A percentile compares a stretch with the other conserved stretches of the same genome.
These are phyloP conservation scores for Lactarius vividus DNA, from an alignment of 768 basidiomycete genomes.

Conservation along the genomic window DNA sequence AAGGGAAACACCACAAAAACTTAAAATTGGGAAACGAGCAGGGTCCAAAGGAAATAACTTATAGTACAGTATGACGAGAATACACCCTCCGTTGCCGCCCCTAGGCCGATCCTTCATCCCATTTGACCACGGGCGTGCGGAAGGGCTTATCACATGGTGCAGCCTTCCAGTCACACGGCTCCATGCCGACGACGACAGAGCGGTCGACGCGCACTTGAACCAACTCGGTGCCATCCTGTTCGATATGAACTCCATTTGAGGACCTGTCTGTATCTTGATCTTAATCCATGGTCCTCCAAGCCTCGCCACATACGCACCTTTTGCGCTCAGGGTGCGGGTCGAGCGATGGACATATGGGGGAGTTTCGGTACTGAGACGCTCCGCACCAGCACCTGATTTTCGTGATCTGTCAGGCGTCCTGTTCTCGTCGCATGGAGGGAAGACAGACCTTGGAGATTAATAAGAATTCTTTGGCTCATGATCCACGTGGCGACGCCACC, in stretches of 20 bases:
- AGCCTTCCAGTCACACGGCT: background rate
- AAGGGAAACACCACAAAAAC: too few relatives aligned
- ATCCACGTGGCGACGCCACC: conserved; percentile 37
- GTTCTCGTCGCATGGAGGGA: background rate
- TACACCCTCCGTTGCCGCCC: background rate
- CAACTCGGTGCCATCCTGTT: conserved; percentile 17
- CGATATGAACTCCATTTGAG: background rate
- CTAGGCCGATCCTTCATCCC: background rate
- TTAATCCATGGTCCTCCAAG: background rate
- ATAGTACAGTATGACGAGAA: too few relatives aligned
- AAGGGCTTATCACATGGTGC: background rate
- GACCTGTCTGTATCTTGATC: background rate
- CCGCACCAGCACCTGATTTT: background rate
- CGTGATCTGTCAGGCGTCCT: background rate
- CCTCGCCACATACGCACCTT: background rate
- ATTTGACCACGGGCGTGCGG: background rate
- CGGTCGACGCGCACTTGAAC: conserved; percentile 23
- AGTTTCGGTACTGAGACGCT: background rate
- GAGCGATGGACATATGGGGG: background rate
- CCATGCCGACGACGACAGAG: conserved; percentile 4
- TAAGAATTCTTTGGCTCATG: conserved; percentile 37
- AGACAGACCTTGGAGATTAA: conserved; percentile 35
- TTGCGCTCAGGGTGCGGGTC: background rate
- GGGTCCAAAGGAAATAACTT: too few relatives aligned
- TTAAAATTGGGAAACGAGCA: too few relatives aligned